Evolutionary conservation across 257 asterid species (phyloP), one percentile per base, ranked within the genome.

Genomic region (Lavandula angustifolia): DNA sequence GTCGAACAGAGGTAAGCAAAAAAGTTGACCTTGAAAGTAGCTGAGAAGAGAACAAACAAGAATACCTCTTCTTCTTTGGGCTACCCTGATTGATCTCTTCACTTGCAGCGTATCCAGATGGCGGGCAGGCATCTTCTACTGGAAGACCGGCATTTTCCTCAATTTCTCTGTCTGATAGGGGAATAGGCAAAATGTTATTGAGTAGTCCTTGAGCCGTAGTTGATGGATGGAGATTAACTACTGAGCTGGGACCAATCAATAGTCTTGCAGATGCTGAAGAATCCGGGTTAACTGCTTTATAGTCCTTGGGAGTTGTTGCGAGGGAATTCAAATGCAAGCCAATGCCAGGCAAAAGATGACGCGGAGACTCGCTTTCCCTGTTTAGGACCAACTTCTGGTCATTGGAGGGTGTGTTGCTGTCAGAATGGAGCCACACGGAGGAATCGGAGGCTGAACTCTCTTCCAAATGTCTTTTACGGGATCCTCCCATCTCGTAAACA

Each of bases 261-360:
- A 85, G 70, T 76, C 82, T 80, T 62, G 88, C 87, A 14, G 85
- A 66, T 33, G 81, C 71, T 59, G 79, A 81, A 48, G 85, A 64
- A 75, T 80, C 94, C 42, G 72, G 78, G 65, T 75, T 81, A 62
- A 68, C 79, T 13, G 71, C 74, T 68, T 78, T 84, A 60, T 48
- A 77, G 62, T 84, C 90, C 76, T 83, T 85, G 31, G 99, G 78
- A 29, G 92, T 73, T 22, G 95, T 50, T 29, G 97, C 95, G 12
- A 90, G 81, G 57, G 97, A 82, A 79, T 94, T 94, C 43, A 94
- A 77, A 76, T 94, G 99, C 85, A 94, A 82, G 54, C 99, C 99
- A 56, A 94, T 86, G 62, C 95, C 91, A 37, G 98, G 96, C 63
- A 94, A 65, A 58, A 76, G 61, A 62, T 85, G 46, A 22, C 79